These are phyloP conservation scores for Candida ovalis DNA, from an alignment of 805 yeast species.

Conservation along the genomic window DNA sequence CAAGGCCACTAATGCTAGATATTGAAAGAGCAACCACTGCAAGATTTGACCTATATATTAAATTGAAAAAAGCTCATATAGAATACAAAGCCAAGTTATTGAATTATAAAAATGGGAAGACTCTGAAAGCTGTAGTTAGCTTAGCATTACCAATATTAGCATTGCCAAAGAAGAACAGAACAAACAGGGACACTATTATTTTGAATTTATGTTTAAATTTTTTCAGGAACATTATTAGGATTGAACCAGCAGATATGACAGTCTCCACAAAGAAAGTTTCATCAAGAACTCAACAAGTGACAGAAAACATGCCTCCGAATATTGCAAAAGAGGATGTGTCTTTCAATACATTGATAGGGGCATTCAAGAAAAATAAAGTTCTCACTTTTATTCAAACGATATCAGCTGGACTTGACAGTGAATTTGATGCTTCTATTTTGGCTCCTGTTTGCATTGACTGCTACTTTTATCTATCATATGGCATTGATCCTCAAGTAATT, in stretches of 20 bases:
- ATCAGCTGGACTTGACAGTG: slow-evolving; percentile 58
- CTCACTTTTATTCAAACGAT: slow-evolving; percentile 70
- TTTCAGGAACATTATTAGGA: slow-evolving; percentile 72
- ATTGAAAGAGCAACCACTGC: slow-evolving; percentile 52
- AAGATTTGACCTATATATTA: slow-evolving; percentile 54
- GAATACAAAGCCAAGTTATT: slow-evolving; percentile 68
- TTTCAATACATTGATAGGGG: slow-evolving; percentile 49
- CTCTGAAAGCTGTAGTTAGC: slow-evolving; percentile 65
- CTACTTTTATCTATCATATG: slow-evolving; percentile 57
- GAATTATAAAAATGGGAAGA: slow-evolving; percentile 52
- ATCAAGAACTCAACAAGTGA: slow-evolving; percentile 27
- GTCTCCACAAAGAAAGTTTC: slow-evolving; percentile 39
- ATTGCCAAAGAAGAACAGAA: slow-evolving; percentile 50
- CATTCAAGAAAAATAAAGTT: slow-evolving; percentile 68
- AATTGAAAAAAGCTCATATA: slow-evolving; percentile 63
- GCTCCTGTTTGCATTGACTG: slow-evolving; percentile 68
- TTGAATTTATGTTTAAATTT: slow-evolving; percentile 69
- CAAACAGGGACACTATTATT: slow-evolving; percentile 66
- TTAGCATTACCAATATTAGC: slow-evolving; percentile 61
- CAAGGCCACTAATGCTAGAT: slow-evolving; percentile 78
- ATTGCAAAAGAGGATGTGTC: slow-evolving; percentile 66
- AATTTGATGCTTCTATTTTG: slow-evolving; percentile 57
- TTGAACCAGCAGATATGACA: slow-evolving; percentile 64
- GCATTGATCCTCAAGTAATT: slow-evolving; percentile 41
- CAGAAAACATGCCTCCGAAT: slow-evolving; percentile 50